Base-by-base conservation (phyloP, 495 filamentous ascomycete genomes). In the Pseudomonodictys pantanalensis region DNA sequence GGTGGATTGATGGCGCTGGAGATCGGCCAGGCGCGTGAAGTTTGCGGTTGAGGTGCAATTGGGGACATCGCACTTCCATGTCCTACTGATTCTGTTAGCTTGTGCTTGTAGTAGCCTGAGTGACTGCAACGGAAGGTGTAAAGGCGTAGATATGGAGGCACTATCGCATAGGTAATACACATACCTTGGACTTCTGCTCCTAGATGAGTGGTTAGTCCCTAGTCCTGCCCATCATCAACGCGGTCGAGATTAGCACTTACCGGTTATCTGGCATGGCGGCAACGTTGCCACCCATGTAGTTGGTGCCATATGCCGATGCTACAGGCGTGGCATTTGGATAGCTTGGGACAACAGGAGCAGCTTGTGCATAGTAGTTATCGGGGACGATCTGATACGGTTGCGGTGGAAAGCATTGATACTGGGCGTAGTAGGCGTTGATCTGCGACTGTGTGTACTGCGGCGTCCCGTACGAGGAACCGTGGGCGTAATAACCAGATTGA, bases 11-110 rank as follows among this genome's bases (percentile, higher is more conserved):
- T 85, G 81, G 11, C 82, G 77, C 60, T 79, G 77, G 23, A 83
- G 68, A 60, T 85, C 81, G 26, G 79, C 79, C 26, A 73, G 69
- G 48, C 81, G 78, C 9, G 76, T 78, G 69, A 81, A 82, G 33
- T 56, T 53, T 18, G 62, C 66, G 18, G 71, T 67, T 52, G 72
- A 77, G 39, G 69, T 70, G 65, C 81, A 83, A 52, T 72, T 62
- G 9, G 74, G 69, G 59, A 77, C 72, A 6, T 68, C 61, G 56
- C 77, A 83, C 15, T 73, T 71, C 54, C 76, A 78, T 9, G 72
- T 73, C 52, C 72, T 73, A 52, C 52, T 60, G 11, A 38, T 10
- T 23, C 17, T 8, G 30, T 18, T 24, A 52, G 32, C 32, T 11
- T 38, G n/a, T 23, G 29, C 7, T 9, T 8, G 15, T 9, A 5